Conservation (phyloP, 345 rosid species). For the Boechera retrofracta region DNA sequence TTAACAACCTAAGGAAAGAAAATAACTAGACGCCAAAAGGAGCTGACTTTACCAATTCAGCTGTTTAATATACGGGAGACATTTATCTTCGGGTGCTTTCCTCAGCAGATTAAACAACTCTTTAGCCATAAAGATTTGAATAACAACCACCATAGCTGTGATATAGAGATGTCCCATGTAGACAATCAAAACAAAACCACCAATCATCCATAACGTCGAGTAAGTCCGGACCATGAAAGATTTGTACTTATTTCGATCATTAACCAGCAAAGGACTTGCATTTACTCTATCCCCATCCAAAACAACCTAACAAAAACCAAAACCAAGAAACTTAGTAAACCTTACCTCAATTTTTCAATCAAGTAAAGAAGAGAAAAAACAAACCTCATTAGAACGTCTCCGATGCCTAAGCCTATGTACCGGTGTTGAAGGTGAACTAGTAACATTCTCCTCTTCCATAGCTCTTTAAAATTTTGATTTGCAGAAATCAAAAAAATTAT, state of each 20-base stretch:
- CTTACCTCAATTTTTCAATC: not conserved
- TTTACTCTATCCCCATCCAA: slow-evolving; percentile 62
- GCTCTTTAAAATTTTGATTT: slow-evolving; percentile 21
- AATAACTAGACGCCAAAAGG: not conserved
- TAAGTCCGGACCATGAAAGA: slow-evolving; percentile 78
- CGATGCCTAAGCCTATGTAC: slow-evolving; percentile 65
- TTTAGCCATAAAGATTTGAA: slow-evolving; percentile 91
- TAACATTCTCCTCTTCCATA: slow-evolving; percentile 68
- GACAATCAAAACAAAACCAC: slow-evolving; percentile 74
- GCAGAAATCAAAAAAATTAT: slow-evolving; percentile 1
- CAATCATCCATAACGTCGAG: slow-evolving; percentile 95
- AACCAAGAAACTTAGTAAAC: not conserved
- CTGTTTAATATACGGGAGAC: slow-evolving; percentile 86
- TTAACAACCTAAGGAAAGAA: not conserved
- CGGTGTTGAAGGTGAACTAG: slow-evolving; percentile 55
- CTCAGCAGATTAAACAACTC: slow-evolving; percentile 86
- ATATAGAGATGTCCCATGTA: slow-evolving; percentile 97
- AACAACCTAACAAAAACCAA: slow-evolving; percentile 52
- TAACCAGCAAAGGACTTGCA: slow-evolving; percentile 66
- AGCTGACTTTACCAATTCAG: slow-evolving; percentile 69
- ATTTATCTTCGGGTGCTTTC: slow-evolving; percentile 83
- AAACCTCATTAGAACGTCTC: slow-evolving; percentile 73
- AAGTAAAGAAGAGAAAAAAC: slow-evolving; percentile 17
- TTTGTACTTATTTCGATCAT: slow-evolving; percentile 78
- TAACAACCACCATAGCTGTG: slow-evolving; percentile 95